Conservation (phyloP, 352 stramenopile genomes). For the Phytophthora europaea region DNA sequence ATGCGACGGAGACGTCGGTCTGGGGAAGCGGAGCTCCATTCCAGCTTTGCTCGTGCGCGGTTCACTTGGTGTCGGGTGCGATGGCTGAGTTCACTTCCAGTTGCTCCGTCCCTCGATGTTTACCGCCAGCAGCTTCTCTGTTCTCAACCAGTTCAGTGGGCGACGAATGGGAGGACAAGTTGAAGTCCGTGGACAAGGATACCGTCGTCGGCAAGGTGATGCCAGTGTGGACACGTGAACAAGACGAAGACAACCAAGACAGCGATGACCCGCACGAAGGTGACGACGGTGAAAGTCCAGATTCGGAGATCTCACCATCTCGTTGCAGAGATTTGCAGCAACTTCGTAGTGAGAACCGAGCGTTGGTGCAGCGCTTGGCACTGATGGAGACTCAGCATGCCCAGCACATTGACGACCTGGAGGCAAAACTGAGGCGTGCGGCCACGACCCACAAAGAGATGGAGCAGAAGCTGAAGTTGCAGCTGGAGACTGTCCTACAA, state of each 20-base stretch:
- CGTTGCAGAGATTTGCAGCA: constrained; percentile 12
- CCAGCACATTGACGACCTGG: constrained; percentile 18
- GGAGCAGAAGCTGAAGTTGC: constrained; percentile 21
- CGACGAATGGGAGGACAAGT: constrained; percentile 15
- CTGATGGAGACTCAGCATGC: constrained; percentile 24
- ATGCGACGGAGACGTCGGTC: background rate
- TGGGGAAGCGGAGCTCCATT: constrained; percentile 1
- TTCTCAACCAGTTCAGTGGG: constrained; percentile 2
- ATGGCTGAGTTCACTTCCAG: constrained; percentile 14
- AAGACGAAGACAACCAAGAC: constrained; percentile 21
- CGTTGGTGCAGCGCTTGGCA: constrained; percentile 12
- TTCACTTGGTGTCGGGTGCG: background rate
- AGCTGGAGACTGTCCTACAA: constrained; percentile 24
- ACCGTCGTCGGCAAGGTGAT: background rate
- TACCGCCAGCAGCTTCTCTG: constrained; percentile 5
- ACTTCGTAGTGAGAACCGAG: constrained; percentile 19
- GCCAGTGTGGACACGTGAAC: background rate
- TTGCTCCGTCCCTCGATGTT: background rate
- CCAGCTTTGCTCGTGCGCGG: constrained; percentile 5
- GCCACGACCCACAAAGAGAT: constrained; percentile 23
- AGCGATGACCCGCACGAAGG: constrained; percentile 14
- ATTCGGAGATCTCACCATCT: constrained; percentile 2
- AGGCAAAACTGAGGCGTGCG: constrained; percentile 29
- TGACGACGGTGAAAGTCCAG: background rate
- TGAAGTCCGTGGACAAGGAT: constrained; percentile 9